Evolutionary conservation across 2,329 filamentous ascomycete species (phyloP).

Genomic region (Colletotrichum australisinense): DNA sequence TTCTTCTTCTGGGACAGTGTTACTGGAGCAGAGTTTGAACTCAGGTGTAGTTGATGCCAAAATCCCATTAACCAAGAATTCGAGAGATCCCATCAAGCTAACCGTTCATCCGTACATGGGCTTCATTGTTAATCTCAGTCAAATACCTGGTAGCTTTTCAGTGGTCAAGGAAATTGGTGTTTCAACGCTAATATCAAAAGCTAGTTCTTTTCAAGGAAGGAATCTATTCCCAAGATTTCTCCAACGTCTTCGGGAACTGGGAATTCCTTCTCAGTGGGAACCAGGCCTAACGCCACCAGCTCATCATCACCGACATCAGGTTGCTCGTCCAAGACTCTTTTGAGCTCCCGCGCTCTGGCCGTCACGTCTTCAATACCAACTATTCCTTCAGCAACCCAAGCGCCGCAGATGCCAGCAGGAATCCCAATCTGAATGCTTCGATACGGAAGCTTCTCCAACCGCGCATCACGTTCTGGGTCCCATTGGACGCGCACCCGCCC

Average conservation of each 20-base stretch:
- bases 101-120: no score
- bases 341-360: slow-evolving; percentile 59
- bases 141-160: no score
- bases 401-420: slow-evolving; percentile 54
- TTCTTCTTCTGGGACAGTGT: no score
- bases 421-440: slow-evolving; percentile 73
- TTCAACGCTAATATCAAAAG: background rate
- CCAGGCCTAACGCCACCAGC: slow-evolving; percentile 50
- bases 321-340: slow-evolving; percentile 55
- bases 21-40: no score
- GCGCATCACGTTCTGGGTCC: slow-evolving; percentile 68
- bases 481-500: slow-evolving; percentile 67
- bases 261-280: slow-evolving; percentile 59
- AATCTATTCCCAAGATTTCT: slow-evolving; percentile 46
- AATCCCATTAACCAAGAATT: no score
- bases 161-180: background rate
- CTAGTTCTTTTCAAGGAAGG: background rate
- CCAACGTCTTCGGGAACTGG: slow-evolving; percentile 51
- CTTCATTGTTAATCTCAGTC: background rate
- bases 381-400: slow-evolving; percentile 64
- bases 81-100: no score
- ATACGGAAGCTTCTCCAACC: slow-evolving; percentile 57
- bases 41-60: no score
- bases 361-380: slow-evolving; percentile 69
- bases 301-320: slow-evolving; percentile 46